phyloP scores from a whole-genome alignment of 1,284 basidiomycete species.

The Gymnopus androsaceus region DNA sequence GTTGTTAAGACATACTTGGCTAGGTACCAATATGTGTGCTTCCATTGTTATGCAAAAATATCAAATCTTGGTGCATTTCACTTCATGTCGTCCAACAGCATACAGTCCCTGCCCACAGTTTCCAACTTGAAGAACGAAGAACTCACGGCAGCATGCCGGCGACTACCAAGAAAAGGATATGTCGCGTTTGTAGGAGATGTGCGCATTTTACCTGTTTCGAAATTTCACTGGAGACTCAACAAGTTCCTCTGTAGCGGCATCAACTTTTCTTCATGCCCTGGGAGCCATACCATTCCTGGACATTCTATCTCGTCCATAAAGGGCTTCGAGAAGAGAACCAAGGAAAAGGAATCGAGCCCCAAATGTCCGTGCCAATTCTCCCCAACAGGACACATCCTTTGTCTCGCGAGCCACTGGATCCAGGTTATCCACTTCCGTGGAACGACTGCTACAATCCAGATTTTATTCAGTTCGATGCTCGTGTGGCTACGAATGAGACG shows the following conservation, averaged over 20 bases:
- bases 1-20: no score
- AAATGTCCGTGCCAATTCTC: constrained; percentile 15
- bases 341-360: not conserved
- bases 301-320: constrained; percentile 10
- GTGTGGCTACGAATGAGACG: not conserved
- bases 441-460: constrained; percentile 14
- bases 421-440: constrained; percentile 13
- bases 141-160: constrained; percentile 6
- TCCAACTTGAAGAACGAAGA: constrained; percentile 5
- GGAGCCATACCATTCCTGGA: constrained; percentile 3
- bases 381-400: constrained; percentile 14
- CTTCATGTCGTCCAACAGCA: no score
- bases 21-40: no score
- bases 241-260: not conserved
- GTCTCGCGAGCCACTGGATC: constrained; percentile 7
- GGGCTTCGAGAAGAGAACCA: constrained; percentile 1
- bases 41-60: no score
- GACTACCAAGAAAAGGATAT: constrained; percentile 7
- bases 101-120: constrained; percentile 1
- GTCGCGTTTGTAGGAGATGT: constrained; percentile 8
- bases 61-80: no score
- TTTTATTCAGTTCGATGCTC: not conserved
- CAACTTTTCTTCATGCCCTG: not conserved
- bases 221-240: not conserved
- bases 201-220: no score